These are phyloP conservation scores for Penicillium maclennaniae DNA, from an alignment of 495 filamentous ascomycete genomes.

Conservation along the genomic window DNA sequence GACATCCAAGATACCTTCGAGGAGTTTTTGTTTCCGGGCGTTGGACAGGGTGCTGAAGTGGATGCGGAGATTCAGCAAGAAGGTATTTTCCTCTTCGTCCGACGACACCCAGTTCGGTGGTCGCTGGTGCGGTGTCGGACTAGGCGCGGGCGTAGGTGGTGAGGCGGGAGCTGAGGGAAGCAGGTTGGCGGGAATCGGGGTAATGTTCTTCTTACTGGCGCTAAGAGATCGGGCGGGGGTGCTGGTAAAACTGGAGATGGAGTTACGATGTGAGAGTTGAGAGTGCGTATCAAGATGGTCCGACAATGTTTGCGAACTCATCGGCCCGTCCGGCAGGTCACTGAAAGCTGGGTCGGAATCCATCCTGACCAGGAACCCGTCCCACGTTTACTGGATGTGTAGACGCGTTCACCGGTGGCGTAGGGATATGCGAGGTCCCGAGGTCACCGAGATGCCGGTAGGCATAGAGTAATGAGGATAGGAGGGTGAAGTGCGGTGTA, in stretches of 20 bases:
- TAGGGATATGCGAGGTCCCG: background rate
- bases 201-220: slow-evolving; percentile 47
- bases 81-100: slow-evolving; percentile 54
- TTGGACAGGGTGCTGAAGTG: slow-evolving; percentile 53
- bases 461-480: background rate
- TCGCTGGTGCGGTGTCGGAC: slow-evolving; percentile 60
- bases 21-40: slow-evolving; percentile 56
- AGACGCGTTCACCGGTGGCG: background rate
- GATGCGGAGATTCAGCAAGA: slow-evolving; percentile 51
- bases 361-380: slow-evolving; percentile 16
- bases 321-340: slow-evolving; percentile 28
- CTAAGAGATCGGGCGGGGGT: slow-evolving; percentile 49
- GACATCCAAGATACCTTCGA: slow-evolving; percentile 81
- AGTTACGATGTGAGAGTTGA: slow-evolving; percentile 28
- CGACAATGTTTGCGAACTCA: slow-evolving; percentile 27
- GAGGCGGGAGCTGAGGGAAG: slow-evolving; percentile 65
- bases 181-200: slow-evolving; percentile 54
- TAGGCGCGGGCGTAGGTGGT: slow-evolving; percentile 65
- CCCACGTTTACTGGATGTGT: background rate
- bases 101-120: slow-evolving; percentile 55
- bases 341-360: slow-evolving; percentile 31
- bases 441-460: background rate
- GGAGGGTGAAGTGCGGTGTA: too few relatives aligned
- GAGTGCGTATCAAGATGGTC: slow-evolving; percentile 32
- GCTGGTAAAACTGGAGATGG: slow-evolving; percentile 32